Conservation (phyloP, 1,284 basidiomycete genomes). For the Takashimella koratensis region DNA sequence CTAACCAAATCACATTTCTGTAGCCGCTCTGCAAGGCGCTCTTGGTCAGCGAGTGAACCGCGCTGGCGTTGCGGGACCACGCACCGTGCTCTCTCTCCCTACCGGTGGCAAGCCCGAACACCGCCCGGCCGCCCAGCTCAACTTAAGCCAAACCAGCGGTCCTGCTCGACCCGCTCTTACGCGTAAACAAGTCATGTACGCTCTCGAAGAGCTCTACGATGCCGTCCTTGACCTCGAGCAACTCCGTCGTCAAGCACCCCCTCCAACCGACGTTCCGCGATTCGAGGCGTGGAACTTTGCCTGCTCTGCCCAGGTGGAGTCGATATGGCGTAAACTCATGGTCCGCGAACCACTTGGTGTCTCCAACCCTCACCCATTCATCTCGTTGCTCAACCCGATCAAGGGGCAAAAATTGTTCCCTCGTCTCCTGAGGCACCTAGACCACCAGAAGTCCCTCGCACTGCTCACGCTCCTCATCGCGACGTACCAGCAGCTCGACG, state of each 20-base stretch:
- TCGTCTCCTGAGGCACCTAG: conserved; percentile 81
- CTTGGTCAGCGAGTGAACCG: conserved; percentile 85
- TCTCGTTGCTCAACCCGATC: conserved; percentile 78
- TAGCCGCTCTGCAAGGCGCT: conserved; percentile 75
- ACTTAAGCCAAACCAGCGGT: conserved; percentile 28
- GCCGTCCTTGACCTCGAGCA: conserved; percentile 81
- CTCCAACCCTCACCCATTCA: conserved; percentile 92
- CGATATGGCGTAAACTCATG: conserved; percentile 75
- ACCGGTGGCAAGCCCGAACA: conserved; percentile 48
- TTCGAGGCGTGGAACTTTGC: conserved; percentile 59
- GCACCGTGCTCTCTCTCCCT: conserved; percentile 85
- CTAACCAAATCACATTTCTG: conserved; percentile 6
- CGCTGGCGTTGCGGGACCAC: conserved; percentile 67
- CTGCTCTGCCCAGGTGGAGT: conserved; percentile 62
- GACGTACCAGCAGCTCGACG: conserved; percentile 89
- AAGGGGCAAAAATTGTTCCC: conserved; percentile 94
- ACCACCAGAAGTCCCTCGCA: conserved; percentile 73
- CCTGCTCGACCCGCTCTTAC: conserved; percentile 64
- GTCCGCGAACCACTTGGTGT: conserved; percentile 89
- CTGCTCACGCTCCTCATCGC: conserved; percentile 88
- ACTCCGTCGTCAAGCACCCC: conserved; percentile 71
- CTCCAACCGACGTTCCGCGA: conserved; percentile 52
- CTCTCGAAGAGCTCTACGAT: conserved; percentile 84
- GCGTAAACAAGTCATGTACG: conserved; percentile 70
- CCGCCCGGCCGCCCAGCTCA: conserved; percentile 46